These are phyloP conservation scores for Gracilaria caudata DNA, from an alignment of 23 red algal species.

Conservation along the genomic window DNA sequence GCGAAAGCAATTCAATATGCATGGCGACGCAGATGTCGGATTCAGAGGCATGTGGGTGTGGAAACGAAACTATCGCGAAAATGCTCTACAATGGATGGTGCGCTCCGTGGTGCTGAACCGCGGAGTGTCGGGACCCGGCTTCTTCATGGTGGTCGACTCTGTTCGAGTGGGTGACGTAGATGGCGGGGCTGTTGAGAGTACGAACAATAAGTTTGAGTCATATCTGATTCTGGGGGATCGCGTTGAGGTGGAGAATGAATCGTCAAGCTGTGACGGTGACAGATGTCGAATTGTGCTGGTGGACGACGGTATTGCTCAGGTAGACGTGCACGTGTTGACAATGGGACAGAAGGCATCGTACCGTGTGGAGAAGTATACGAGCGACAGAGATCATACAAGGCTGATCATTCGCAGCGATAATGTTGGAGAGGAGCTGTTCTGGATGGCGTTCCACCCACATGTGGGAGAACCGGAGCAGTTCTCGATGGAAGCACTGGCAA, in stretches of 20 bases:
- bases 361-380: background rate
- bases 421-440: constrained; percentile 7
- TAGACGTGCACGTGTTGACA: constrained; percentile 27
- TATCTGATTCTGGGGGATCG: constrained; percentile 25
- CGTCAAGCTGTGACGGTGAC: constrained; percentile 13
- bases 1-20: constrained; percentile 24
- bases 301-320: constrained; percentile 24
- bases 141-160: constrained; percentile 48
- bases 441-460: constrained; percentile 42
- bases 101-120: constrained; percentile 37
- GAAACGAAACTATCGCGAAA: constrained; percentile 38
- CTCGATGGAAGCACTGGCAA: background rate
- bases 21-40: constrained; percentile 39
- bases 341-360: background rate
- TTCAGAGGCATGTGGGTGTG: constrained; percentile 43
- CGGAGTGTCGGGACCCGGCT: background rate
- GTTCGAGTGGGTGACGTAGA: too few relatives aligned
- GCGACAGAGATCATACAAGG: constrained; percentile 1
- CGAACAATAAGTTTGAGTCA: constrained; percentile 43
- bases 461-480: background rate
- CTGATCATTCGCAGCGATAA: constrained; percentile 18
- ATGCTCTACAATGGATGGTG: background rate
- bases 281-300: constrained; percentile 30
- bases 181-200: background rate
- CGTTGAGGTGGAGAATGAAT: constrained; percentile 23